A percentile compares a stretch with the other conserved stretches of the same genome.
phyloP scores from a whole-genome alignment of 257 asterid genomes.

The Ligustrum vulgare region DNA sequence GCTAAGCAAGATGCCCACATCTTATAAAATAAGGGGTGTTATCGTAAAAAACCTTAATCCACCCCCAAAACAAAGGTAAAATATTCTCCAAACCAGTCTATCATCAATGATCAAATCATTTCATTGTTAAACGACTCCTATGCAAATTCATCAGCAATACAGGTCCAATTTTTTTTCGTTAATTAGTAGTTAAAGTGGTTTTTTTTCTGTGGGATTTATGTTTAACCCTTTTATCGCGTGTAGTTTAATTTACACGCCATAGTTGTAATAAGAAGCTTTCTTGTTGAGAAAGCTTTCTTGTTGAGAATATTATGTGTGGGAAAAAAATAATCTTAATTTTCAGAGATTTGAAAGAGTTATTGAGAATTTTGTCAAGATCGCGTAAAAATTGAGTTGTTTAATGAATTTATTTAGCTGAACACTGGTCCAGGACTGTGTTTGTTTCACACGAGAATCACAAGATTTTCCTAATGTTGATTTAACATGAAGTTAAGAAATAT shows the following conservation, averaged over 20 bases:
- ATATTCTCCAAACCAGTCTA: not conserved
- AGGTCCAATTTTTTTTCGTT: slow-evolving; percentile 21
- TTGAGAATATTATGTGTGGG: not conserved
- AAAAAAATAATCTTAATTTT: not conserved
- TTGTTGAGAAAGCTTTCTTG: not conserved
- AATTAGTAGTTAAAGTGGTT: not conserved
- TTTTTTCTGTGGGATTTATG: not conserved
- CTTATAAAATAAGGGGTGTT: slow-evolving; percentile 26
- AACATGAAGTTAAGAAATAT: not conserved
- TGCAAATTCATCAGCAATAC: slow-evolving; percentile 18
- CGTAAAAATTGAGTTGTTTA: slow-evolving; percentile 9
- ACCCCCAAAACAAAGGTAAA: slow-evolving; percentile 11
- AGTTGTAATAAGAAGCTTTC: slow-evolving; percentile 3
- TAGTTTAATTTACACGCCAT: slow-evolving; percentile 1
- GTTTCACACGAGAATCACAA: not conserved
- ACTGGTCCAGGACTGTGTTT: too few species aligned
- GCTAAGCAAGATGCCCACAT: too few species aligned
- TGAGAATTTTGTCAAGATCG: slow-evolving; percentile 16
- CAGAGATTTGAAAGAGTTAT: not conserved
- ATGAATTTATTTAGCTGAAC: not conserved
- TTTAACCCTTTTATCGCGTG: not conserved
- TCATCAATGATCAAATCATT: slow-evolving; percentile 17
- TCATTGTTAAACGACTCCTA: slow-evolving; percentile 23
- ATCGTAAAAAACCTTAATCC: slow-evolving; percentile 21
- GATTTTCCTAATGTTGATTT: not conserved